Evolutionary conservation across 345 rosid species (phyloP).

Genomic region (Dovyalis caffra): DNA sequence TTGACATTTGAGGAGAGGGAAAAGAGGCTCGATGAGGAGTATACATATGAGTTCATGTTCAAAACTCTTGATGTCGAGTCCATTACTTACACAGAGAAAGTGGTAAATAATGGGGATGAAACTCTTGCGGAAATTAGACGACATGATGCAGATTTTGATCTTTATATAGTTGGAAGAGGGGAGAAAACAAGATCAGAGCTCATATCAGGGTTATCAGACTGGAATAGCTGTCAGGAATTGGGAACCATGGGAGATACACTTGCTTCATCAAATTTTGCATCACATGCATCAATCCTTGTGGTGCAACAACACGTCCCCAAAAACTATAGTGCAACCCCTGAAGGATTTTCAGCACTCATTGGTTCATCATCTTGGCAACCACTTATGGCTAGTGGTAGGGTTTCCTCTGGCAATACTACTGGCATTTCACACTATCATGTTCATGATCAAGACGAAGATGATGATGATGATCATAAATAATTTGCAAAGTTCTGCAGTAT

Average conservation of each 20-base stretch:
- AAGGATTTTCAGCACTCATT: not conserved
- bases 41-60: not conserved
- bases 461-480: no score
- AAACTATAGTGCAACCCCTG: not conserved
- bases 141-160: not conserved
- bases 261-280: slow-evolving; percentile 3
- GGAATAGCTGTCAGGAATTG: not conserved
- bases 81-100: slow-evolving; percentile 1
- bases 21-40: slow-evolving; percentile 2
- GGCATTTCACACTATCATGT: no score
- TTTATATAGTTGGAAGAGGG: slow-evolving; percentile 16
- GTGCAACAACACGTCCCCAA: not conserved
- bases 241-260: slow-evolving; percentile 7
- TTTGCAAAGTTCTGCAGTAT: no score
- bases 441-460: no score
- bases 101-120: not conserved
- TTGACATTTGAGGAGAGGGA: not conserved
- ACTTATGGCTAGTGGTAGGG: no score
- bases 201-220: slow-evolving; percentile 6
- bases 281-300: not conserved
- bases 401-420: no score
- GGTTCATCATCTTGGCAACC: no score
- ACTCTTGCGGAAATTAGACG: not conserved
- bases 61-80: not conserved
- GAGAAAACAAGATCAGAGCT: not conserved